Evolutionary conservation across 371 early-diverging fungal genomes (phyloP).

Genomic region (Zychaea mexicana): DNA sequence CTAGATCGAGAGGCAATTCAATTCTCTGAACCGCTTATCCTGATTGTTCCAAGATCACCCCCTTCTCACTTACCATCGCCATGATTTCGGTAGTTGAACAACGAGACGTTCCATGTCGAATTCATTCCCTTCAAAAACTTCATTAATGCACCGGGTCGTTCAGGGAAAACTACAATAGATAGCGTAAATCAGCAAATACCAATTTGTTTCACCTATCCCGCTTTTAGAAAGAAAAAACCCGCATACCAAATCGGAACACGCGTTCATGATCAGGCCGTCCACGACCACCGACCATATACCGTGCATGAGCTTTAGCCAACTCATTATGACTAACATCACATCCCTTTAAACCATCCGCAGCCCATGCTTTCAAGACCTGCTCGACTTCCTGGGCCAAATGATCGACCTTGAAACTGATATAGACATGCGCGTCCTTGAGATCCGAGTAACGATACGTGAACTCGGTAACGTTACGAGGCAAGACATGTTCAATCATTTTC

Average conservation of each 20-base stretch:
- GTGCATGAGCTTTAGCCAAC: conserved; percentile 92
- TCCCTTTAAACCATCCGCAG: conserved; percentile 64
- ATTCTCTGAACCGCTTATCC: background rate
- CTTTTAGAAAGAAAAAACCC: background rate
- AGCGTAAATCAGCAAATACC: no score
- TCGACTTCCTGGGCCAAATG: conserved; percentile 67
- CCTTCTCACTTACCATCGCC: conserved; percentile 83
- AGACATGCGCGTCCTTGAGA: conserved; percentile 79
- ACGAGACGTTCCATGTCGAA: conserved; percentile 85
- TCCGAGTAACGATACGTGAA: conserved; percentile 92
- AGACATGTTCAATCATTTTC: conserved; percentile 75
- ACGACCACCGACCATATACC: conserved; percentile 91
- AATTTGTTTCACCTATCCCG: background rate
- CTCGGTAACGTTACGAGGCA: conserved; percentile 88
- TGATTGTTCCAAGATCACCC: background rate
- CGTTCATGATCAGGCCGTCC: conserved; percentile 79
- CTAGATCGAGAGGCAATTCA: conserved; percentile 43
- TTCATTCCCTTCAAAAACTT: conserved; percentile 80
- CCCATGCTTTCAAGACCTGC: conserved; percentile 62
- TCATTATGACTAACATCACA: conserved; percentile 90
- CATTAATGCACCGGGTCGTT: conserved; percentile 90
- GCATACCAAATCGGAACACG: conserved; percentile 83
- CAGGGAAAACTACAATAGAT: conserved; percentile 80
- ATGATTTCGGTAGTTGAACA: conserved; percentile 96
- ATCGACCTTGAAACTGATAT: conserved; percentile 82